Evolutionary conservation across 148 eudicot genomes (phyloP).

Genomic region (Rheum nobile): DNA sequence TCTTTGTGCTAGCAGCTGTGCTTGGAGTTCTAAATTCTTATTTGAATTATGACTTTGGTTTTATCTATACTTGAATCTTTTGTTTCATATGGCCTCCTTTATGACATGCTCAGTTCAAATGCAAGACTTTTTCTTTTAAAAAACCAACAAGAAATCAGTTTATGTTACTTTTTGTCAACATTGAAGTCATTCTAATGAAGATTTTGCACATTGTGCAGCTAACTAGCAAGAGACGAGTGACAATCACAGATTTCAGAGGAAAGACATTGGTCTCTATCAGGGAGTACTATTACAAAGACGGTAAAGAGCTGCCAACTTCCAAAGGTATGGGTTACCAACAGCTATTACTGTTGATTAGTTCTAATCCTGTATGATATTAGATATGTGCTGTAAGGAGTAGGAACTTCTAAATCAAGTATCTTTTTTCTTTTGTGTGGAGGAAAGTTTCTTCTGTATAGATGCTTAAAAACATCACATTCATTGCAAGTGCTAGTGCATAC

Average conservation of each 20-base stretch:
- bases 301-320: slow-evolving; percentile 70
- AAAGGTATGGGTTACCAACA: slow-evolving; percentile 45
- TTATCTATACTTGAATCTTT: not conserved
- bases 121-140: not conserved
- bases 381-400: not conserved
- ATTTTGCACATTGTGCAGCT: slow-evolving; percentile 28
- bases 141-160: not conserved
- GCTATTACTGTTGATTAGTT: not conserved
- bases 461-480: not conserved
- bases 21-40: not conserved
- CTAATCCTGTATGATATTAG: not conserved
- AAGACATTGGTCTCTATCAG: slow-evolving; percentile 79
- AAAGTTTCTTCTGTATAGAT: not conserved
- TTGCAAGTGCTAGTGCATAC: not conserved
- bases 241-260: slow-evolving; percentile 71
- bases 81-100: too few relatives aligned
- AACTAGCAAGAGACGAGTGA: slow-evolving; percentile 72
- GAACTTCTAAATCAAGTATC: not conserved
- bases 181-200: not conserved
- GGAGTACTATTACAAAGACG: slow-evolving; percentile 76
- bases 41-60: not conserved
- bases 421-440: not conserved
- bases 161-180: not conserved
- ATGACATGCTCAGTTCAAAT: not conserved
- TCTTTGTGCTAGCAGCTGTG: not conserved